These are phyloP conservation scores for Talaromyces liani DNA, from an alignment of 495 filamentous ascomycete genomes.

Conservation along the genomic window DNA sequence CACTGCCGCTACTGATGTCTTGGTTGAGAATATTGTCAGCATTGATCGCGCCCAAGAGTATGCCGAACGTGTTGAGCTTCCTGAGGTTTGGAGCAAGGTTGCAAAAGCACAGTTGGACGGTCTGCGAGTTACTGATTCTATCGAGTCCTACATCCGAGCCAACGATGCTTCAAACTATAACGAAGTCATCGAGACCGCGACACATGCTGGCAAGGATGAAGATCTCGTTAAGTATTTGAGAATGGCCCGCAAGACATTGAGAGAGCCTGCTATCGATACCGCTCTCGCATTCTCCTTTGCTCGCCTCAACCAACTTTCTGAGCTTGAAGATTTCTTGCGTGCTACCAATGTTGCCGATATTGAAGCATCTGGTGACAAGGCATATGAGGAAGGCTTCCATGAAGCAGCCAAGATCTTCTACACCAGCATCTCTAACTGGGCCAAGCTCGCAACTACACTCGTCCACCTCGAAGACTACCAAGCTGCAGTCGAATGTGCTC, in stretches of 20 bases:
- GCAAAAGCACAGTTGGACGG: constrained; percentile 98
- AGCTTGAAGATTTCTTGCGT: constrained; percentile 95
- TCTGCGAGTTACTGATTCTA: constrained; percentile 83
- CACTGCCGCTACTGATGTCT: constrained; percentile 76
- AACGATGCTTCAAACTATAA: constrained; percentile 85
- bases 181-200: constrained; percentile 95
- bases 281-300: constrained; percentile 89
- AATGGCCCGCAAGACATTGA: constrained; percentile 94
- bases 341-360: constrained; percentile 91
- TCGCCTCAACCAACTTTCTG: constrained; percentile 79
- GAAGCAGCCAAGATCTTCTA: constrained; percentile 99
- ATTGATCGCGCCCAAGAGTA: constrained; percentile 97
- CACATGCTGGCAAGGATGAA: constrained; percentile 94
- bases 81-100: constrained; percentile 98
- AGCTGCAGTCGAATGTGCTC: constrained; percentile 94
- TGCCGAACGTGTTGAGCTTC: constrained; percentile 88
- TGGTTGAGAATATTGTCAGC: constrained; percentile 96
- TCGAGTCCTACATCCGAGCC: constrained; percentile 96
- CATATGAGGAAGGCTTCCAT: constrained; percentile 88
- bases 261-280: constrained; percentile 92
- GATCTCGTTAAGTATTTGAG: constrained; percentile 94
- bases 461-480: constrained; percentile 97
- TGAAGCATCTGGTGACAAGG: constrained; percentile 95
- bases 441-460: constrained; percentile 93
- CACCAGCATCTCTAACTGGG: constrained; percentile 98